These are phyloP conservation scores for Volvariella surrecta DNA, from an alignment of 1,284 basidiomycete species.

Conservation along the genomic window DNA sequence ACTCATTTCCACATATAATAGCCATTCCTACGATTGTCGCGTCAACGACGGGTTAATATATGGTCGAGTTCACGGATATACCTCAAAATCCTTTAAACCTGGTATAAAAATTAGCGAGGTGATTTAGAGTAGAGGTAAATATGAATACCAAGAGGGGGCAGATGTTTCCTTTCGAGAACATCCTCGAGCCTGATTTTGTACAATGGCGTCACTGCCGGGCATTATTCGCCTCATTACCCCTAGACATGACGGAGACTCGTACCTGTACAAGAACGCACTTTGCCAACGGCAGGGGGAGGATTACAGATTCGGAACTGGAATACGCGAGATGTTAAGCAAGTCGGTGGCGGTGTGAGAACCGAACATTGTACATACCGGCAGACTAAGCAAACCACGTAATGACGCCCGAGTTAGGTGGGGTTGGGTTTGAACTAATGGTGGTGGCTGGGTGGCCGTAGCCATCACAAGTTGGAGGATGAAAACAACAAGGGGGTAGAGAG, in stretches of 20 bases:
- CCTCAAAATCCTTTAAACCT: constrained; percentile 71
- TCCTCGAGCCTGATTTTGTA: constrained; percentile 59
- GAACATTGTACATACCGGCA: constrained; percentile 1
- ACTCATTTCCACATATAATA: constrained; percentile 62
- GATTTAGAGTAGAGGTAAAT: constrained; percentile 7
- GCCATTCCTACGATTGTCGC: constrained; percentile 45
- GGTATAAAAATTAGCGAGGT: not conserved
- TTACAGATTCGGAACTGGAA: constrained; percentile 52
- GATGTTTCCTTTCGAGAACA: constrained; percentile 58
- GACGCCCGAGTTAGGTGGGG: not conserved
- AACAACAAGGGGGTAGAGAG: not conserved
- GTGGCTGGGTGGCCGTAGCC: not conserved
- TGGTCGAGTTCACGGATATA: constrained; percentile 9
- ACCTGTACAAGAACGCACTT: constrained; percentile 54
- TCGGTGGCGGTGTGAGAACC: not conserved
- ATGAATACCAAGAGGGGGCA: constrained; percentile 52
- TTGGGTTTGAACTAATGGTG: not conserved
- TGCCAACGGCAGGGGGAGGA: constrained; percentile 57
- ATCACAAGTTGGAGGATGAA: too few species aligned
- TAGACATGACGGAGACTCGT: constrained; percentile 1
- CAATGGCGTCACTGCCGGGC: constrained; percentile 40
- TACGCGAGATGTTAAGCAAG: not conserved
- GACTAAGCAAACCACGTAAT: not conserved
- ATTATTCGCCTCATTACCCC: constrained; percentile 1
- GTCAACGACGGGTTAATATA: not conserved